Evolutionary conservation across 2,329 filamentous ascomycete species (phyloP).

Genomic region (Clarireedia monteithiana): DNA sequence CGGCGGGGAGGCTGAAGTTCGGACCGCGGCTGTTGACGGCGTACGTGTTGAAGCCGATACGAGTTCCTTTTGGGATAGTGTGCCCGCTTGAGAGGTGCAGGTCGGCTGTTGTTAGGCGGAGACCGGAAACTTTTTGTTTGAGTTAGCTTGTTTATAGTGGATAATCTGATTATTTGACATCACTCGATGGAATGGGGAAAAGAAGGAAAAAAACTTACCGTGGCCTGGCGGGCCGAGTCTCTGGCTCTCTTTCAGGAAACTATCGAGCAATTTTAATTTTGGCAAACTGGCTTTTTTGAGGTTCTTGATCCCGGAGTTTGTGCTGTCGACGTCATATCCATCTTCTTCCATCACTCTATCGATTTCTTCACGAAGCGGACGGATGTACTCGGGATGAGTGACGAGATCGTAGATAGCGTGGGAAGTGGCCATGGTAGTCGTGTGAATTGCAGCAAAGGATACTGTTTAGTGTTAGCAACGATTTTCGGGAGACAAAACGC

Average conservation of each 20-base stretch:
- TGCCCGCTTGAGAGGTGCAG: neutral
- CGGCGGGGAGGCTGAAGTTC: neutral
- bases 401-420: conserved; percentile 46
- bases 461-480: neutral
- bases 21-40: neutral
- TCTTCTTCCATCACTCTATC: conserved; percentile 23
- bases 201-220: neutral
- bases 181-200: neutral
- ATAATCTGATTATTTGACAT: neutral
- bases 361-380: conserved; percentile 22
- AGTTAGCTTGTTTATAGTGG: neutral
- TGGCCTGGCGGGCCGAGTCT: conserved; percentile 28
- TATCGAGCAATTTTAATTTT: conserved; percentile 32
- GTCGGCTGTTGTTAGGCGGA: neutral
- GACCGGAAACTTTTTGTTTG: neutral
- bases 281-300: conserved; percentile 24
- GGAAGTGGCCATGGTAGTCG: conserved; percentile 38
- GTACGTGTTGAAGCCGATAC: neutral
- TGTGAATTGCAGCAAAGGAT: conserved; percentile 40
- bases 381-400: conserved; percentile 37
- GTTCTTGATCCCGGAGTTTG: conserved; percentile 28
- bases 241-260: conserved; percentile 35
- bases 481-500: neutral
- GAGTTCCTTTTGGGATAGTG: neutral
- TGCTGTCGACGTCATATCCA: conserved; percentile 41